Base-by-base conservation (phyloP, 2,329 filamentous ascomycete species). In the Zymoseptoria passerinii region DNA sequence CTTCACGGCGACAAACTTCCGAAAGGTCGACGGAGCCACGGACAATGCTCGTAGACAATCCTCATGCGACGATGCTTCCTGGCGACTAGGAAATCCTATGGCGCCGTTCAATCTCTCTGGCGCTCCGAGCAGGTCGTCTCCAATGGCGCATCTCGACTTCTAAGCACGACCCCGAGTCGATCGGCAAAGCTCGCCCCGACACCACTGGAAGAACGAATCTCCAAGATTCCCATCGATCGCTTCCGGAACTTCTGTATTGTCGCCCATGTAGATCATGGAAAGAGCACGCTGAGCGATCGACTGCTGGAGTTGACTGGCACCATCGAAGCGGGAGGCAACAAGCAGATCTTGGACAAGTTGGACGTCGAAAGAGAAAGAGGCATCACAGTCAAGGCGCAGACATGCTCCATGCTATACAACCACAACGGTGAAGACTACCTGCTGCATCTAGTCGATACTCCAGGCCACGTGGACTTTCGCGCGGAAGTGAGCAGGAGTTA, bases 351-450 rank as follows among this genome's bases (percentile, higher is more conserved):
- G 63, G 94, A 99, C 76, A 96, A 96, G 73, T 83, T 99, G 40
- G 94, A 99, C 72, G 94, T 99, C 57, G 94, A 99, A 77, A 82
- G 94, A 54, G 91, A 97, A 75, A 84, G 94, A 48, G 94, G 94
- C 61, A 99, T 99, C 72, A 99, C 94, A 0, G 94, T 99, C 73
- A 99, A 99, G 78, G 94, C 94, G 57, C 94, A 99, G 78, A 97
- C 94, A 58, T 97, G 94, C 75, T 94, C 88, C 57, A 99, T 99
- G 94, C 83, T 99, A 55, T 96, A 96, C 78, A 90, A 88, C 28
- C 80, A 96, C 76, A 78, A 87, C 18, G 92, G 89, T 16, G 78
- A 88, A 29, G 94, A 99, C 73, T 97, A 97, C 72, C 81, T 99
- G 58, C 80, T 99, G 28, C 94, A 99, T 74, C 81, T 99, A 28